Evolutionary conservation across 2,329 filamentous ascomycete species (phyloP).

Genomic region (Hypoxylon sp.): DNA sequence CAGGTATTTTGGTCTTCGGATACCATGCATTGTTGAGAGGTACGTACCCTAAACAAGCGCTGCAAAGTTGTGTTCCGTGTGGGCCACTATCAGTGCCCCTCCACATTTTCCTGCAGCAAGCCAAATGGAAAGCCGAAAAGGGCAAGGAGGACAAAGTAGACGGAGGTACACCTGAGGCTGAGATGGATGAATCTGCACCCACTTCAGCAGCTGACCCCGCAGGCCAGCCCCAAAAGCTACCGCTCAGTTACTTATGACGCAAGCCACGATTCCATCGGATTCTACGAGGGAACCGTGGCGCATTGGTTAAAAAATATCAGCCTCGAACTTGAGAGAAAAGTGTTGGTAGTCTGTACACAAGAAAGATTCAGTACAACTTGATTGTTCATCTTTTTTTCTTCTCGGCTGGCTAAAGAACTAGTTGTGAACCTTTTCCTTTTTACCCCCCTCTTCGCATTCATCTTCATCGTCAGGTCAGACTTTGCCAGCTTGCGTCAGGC

Average conservation of each 20-base stretch:
- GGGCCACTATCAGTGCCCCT: slow-evolving; percentile 10
- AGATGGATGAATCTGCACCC: slow-evolving; percentile 1
- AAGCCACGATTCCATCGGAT: slow-evolving; percentile 49
- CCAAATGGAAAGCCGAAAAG: slow-evolving; percentile 32
- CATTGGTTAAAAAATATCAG: slow-evolving; percentile 42
- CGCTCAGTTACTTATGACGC: slow-evolving; percentile 27
- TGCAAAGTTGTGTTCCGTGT: background rate
- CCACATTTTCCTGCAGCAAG: slow-evolving; percentile 30
- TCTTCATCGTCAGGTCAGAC: background rate
- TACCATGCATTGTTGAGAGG: background rate
- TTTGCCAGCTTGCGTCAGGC: background rate
- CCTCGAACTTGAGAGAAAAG: slow-evolving; percentile 31
- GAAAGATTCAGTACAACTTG: slow-evolving; percentile 6
- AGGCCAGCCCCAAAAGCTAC: slow-evolving; percentile 36
- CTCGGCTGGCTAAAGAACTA: no score
- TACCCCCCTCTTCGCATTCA: no score
- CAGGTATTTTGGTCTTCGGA: background rate
- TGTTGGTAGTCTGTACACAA: slow-evolving; percentile 7
- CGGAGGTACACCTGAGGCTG: slow-evolving; percentile 39
- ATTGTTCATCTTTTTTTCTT: background rate
- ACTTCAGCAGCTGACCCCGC: background rate
- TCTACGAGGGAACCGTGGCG: slow-evolving; percentile 45
- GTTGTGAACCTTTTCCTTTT: no score
- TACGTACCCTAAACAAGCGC: background rate
- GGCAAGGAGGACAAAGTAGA: slow-evolving; percentile 32